phyloP scores from a whole-genome alignment of 2,329 filamentous ascomycete species.

The Leptographium galeiforme region DNA sequence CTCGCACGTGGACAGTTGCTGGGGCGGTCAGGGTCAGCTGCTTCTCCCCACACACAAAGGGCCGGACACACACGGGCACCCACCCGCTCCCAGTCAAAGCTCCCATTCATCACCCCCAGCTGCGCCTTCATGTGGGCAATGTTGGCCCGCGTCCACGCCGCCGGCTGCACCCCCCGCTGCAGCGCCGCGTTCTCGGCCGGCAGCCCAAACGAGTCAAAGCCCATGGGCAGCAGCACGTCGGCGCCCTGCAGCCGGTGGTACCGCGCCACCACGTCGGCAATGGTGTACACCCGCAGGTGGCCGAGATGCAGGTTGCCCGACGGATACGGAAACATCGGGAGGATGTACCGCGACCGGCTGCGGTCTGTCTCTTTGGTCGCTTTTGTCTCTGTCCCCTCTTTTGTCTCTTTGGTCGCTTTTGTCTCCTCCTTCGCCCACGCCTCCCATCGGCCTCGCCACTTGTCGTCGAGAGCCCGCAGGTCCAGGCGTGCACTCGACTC shows the following conservation, averaged over 20 bases:
- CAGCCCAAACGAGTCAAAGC: slow-evolving; percentile 86
- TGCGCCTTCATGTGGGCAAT: slow-evolving; percentile 78
- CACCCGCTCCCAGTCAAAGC: slow-evolving; percentile 74
- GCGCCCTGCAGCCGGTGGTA: slow-evolving; percentile 63
- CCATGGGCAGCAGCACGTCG: slow-evolving; percentile 75
- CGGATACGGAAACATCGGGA: slow-evolving; percentile 90
- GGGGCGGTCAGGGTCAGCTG: too few relatives aligned
- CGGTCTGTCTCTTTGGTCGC: not conserved
- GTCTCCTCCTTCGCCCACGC: not conserved
- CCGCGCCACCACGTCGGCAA: slow-evolving; percentile 72
- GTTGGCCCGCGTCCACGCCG: slow-evolving; percentile 66
- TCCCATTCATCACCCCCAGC: slow-evolving; percentile 63
- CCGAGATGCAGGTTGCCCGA: slow-evolving; percentile 78
- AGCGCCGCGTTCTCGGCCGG: slow-evolving; percentile 88
- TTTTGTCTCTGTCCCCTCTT: not conserved
- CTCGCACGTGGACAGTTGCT: slow-evolving; percentile 78
- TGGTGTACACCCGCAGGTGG: slow-evolving; percentile 79
- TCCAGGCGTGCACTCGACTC: slow-evolving; percentile 19
- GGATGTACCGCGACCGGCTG: slow-evolving; percentile 45
- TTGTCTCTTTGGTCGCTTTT: not conserved
- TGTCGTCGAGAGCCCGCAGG: slow-evolving; percentile 31
- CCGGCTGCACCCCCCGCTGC: slow-evolving; percentile 65
- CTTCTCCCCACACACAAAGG: too few relatives aligned
- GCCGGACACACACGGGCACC: too few relatives aligned
- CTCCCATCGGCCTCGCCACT: slow-evolving; percentile 38